Percentiles rank a stretch among this genome's conserved stretches.
Evolutionary conservation across 129 eudicot genomes (phyloP).

Genomic region (Artemisia annua): DNA sequence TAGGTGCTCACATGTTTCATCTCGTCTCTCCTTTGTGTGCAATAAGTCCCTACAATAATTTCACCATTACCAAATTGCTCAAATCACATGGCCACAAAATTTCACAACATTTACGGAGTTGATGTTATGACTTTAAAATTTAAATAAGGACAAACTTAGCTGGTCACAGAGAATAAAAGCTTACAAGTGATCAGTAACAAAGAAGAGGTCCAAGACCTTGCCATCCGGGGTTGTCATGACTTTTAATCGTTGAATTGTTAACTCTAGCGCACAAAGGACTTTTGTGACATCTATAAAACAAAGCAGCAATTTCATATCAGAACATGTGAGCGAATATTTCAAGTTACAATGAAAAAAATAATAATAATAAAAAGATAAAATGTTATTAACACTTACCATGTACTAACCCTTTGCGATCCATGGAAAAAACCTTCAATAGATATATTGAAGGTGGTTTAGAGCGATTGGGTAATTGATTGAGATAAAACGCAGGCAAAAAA

Average conservation of each 20-base stretch:
- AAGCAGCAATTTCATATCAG: slow-evolving; percentile 10
- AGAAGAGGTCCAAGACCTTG: slow-evolving; percentile 77
- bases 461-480: slow-evolving; percentile 41
- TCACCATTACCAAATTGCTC: slow-evolving; percentile 1
- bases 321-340: background rate
- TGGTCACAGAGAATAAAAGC: slow-evolving; percentile 13
- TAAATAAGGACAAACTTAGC: too few relatives aligned
- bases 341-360: background rate
- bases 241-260: slow-evolving; percentile 69
- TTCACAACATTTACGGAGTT: too few relatives aligned
- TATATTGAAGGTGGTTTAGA: slow-evolving; percentile 47
- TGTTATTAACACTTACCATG: slow-evolving; percentile 43
- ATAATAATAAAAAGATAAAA: background rate
- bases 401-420: slow-evolving; percentile 71
- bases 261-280: slow-evolving; percentile 65
- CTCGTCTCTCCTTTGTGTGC: slow-evolving; percentile 60
- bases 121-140: too few relatives aligned
- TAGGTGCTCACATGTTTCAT: slow-evolving; percentile 54
- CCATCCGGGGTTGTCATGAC: slow-evolving; percentile 89
- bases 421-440: slow-evolving; percentile 63
- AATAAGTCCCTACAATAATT: slow-evolving; percentile 54
- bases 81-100: background rate
- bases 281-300: slow-evolving; percentile 60
- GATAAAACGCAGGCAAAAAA: slow-evolving; percentile 49
- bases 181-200: slow-evolving; percentile 70